phyloP scores from a whole-genome alignment of 2,329 filamentous ascomycete genomes.

The Daldinia eschscholtzii region DNA sequence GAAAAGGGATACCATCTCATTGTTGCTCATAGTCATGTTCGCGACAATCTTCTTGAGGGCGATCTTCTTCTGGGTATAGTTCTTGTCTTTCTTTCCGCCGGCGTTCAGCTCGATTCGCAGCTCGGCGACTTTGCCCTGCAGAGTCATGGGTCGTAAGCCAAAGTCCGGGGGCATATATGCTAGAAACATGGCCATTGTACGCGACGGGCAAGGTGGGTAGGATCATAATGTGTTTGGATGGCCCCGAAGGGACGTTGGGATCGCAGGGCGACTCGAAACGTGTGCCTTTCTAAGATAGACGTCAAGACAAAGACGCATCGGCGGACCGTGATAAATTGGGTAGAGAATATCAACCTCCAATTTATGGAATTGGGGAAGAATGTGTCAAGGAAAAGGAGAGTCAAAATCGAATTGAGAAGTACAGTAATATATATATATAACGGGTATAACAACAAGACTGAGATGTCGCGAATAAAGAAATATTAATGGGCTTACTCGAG shows the following conservation, averaged over 20 bases:
- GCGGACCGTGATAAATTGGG: conserved; percentile 13
- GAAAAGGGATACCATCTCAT: conserved; percentile 98
- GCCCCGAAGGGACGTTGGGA: conserved; percentile 27
- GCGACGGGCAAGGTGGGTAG: conserved; percentile 35
- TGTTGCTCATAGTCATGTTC: conserved; percentile 99
- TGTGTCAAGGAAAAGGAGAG: background rate
- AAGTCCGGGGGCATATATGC: conserved; percentile 63
- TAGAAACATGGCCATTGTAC: conserved; percentile 63
- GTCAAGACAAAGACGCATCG: conserved; percentile 27
- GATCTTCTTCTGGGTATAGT: conserved; percentile 93
- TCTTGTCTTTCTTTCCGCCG: conserved; percentile 98
- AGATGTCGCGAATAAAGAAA: conserved; percentile 27
- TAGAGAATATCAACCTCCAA: conserved; percentile 12
- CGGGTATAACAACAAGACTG: conserved; percentile 13
- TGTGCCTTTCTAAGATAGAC: conserved; percentile 22
- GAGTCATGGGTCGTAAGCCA: conserved; percentile 66
- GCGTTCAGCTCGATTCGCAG: conserved; percentile 93
- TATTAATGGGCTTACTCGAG: conserved; percentile 75
- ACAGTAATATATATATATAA: conserved; percentile 12
- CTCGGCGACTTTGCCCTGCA: conserved; percentile 98
- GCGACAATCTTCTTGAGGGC: conserved; percentile 99
- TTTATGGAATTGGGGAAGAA: conserved; percentile 24
- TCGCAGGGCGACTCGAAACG: conserved; percentile 22
- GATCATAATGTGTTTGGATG: conserved; percentile 42
- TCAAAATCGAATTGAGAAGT: conserved; percentile 16